These are phyloP conservation scores for Suzukiozyma palmioleophila DNA, from an alignment of 1,139 yeast species.

Conservation along the genomic window DNA sequence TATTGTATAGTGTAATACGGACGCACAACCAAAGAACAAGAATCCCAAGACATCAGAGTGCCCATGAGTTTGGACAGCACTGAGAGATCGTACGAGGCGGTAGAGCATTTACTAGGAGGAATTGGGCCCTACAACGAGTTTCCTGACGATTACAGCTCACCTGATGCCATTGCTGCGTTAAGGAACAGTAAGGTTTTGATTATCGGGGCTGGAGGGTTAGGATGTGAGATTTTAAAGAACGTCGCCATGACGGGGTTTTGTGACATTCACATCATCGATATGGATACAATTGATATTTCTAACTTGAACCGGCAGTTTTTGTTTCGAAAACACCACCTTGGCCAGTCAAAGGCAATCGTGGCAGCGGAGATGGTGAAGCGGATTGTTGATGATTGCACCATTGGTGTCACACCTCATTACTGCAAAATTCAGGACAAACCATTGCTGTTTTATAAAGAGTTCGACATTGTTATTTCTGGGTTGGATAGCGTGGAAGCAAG, in stretches of 20 bases:
- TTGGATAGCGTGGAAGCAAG: constrained; percentile 88
- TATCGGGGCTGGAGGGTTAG: constrained; percentile 94
- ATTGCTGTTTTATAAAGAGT: constrained; percentile 60
- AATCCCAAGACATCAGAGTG: no score
- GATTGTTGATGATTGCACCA: constrained; percentile 39
- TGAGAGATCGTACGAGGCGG: background rate
- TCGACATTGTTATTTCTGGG: constrained; percentile 78
- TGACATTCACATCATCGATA: constrained; percentile 78
- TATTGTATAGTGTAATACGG: no score
- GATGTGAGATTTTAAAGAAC: constrained; percentile 88
- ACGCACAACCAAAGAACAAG: no score
- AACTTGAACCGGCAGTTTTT: constrained; percentile 88
- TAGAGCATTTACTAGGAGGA: constrained; percentile 14
- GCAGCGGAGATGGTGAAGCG: constrained; percentile 63
- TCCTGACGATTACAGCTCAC: constrained; percentile 29
- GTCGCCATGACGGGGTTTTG: constrained; percentile 74
- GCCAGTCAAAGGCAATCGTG: constrained; percentile 72
- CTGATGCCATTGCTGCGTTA: constrained; percentile 25
- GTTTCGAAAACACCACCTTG: constrained; percentile 70
- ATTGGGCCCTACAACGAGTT: constrained; percentile 43
- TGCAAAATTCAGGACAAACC: constrained; percentile 72
- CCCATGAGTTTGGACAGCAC: background rate
- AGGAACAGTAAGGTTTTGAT: constrained; percentile 40
- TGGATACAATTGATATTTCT: constrained; percentile 92
- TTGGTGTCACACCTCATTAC: constrained; percentile 53